Evolutionary conservation across 139 green algal species (phyloP).

Genomic region (Volvox africanus): DNA sequence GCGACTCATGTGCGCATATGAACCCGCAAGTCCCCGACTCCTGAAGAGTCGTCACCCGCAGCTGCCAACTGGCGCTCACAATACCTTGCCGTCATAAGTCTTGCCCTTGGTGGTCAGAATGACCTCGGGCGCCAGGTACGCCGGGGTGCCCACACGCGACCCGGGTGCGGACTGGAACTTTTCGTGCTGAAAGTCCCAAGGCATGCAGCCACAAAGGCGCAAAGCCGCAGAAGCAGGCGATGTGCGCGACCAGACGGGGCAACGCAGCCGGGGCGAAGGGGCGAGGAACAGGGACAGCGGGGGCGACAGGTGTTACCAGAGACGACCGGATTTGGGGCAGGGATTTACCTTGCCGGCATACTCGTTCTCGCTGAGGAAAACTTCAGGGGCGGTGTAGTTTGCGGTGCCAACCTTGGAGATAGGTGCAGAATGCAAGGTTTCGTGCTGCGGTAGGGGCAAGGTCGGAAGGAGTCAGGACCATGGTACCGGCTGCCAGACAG

Average conservation of each 20-base stretch:
- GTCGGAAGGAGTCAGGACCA: not conserved
- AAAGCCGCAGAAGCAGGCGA: not conserved
- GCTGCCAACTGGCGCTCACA: not conserved
- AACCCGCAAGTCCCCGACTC: too few relatives aligned
- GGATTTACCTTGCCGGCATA: constrained; percentile 54
- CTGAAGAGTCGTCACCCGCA: not conserved
- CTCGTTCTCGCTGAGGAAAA: constrained; percentile 38
- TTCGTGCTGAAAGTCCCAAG: constrained; percentile 69
- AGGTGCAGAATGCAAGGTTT: constrained; percentile 68
- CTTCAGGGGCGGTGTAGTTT: constrained; percentile 53
- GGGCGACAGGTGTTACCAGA: not conserved
- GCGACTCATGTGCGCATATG: too few relatives aligned
- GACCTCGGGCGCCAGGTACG: constrained; percentile 98
- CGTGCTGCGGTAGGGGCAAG: constrained; percentile 69
- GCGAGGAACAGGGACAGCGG: not conserved
- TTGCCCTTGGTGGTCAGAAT: constrained; percentile 89
- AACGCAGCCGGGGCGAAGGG: not conserved
- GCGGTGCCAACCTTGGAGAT: constrained; percentile 57
- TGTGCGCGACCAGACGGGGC: not conserved
- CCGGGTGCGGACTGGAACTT: constrained; percentile 86
- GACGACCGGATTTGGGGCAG: not conserved
- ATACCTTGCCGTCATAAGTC: constrained; percentile 91
- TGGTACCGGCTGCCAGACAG: too few relatives aligned
- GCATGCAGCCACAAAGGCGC: not conserved
- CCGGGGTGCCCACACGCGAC: constrained; percentile 95